Evolutionary conservation across 768 basidiomycete genomes (phyloP).

Genomic region (Leccinum rimulosum): DNA sequence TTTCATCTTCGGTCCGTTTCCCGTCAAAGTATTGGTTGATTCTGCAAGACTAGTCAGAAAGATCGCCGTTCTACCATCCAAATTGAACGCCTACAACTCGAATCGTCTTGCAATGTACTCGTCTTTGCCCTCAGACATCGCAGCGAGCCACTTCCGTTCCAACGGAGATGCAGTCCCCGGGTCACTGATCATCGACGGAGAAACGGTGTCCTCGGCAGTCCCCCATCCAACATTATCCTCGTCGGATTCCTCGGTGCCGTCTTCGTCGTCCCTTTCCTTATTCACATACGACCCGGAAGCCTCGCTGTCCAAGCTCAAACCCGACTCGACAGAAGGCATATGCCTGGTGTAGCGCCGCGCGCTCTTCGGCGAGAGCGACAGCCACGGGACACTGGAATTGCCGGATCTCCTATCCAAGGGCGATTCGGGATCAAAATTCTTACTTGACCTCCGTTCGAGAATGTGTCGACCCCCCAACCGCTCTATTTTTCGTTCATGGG

Average conservation of each 20-base stretch:
- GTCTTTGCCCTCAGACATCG: constrained; percentile 86
- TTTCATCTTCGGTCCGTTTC: constrained; percentile 88
- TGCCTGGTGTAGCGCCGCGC: constrained; percentile 46
- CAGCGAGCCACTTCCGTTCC: constrained; percentile 82
- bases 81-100: constrained; percentile 55
- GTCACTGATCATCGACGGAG: constrained; percentile 72
- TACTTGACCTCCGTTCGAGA: constrained; percentile 24
- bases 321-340: constrained; percentile 47
- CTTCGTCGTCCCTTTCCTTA: constrained; percentile 33
- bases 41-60: constrained; percentile 39
- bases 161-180: constrained; percentile 78
- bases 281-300: constrained; percentile 27
- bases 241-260: constrained; percentile 41
- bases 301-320: constrained; percentile 35
- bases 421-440: constrained; percentile 19
- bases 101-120: constrained; percentile 68
- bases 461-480: constrained; percentile 15
- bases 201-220: constrained; percentile 44
- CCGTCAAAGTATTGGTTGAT: constrained; percentile 95
- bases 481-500: constrained; percentile 38
- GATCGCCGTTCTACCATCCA: not conserved
- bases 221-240: constrained; percentile 50
- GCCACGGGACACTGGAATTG: constrained; percentile 38
- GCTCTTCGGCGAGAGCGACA: constrained; percentile 54
- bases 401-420: constrained; percentile 13